Evolutionary conservation across 352 stramenopile species (phyloP), one percentile per base, ranked within the genome.

Genomic region (Halophytophthora batemanensis): DNA sequence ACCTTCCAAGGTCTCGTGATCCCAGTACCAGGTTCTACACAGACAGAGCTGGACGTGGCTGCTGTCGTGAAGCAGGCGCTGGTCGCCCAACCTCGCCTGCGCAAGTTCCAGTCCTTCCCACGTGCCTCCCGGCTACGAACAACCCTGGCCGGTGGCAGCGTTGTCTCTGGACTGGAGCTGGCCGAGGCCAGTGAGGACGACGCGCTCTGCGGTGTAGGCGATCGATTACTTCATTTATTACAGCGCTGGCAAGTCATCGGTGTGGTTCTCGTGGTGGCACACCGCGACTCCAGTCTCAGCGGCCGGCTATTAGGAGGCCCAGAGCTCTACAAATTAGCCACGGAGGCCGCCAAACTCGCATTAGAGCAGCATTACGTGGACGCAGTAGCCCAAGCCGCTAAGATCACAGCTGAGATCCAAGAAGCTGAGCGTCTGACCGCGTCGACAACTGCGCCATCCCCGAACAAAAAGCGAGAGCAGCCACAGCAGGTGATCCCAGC

Each of bases 181-280:
- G 52, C 63, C 21, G 77, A 92, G 22, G 71, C 74, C 19, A 74
- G 75, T 51, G 64, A 80, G 1, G 75, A 93, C 47, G 65, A 79
- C 53, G 61, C 52, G 1, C 63, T 86, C 19, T 44, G 63, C 12
- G 78, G 78, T 10, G 73, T 85, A 5, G 82, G 82, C 19, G 80
- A 90, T 31, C 81, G 84, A 15, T 50, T 95, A 46, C 56, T 95
- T 37, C 80, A 93, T 42, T 39, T 93, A n/a, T 61, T 95, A 42
- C 75, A 87, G 54, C 73, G 77, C 38, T 93, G 86, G 86, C 74
- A 93, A 37, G 77, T 93, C 7, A 70, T 77, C 39, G 90, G 88
- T 50, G 63, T 90, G 3, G 48, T 84, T 41, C 47, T 95, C 1
- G 50, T 92, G 8, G 75, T 93, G 11, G 80, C 69, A 8, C 59